Evolutionary conservation across 768 basidiomycete genomes (phyloP), one percentile per base, ranked within the genome.

Genomic region (Polyporus arcularius): DNA sequence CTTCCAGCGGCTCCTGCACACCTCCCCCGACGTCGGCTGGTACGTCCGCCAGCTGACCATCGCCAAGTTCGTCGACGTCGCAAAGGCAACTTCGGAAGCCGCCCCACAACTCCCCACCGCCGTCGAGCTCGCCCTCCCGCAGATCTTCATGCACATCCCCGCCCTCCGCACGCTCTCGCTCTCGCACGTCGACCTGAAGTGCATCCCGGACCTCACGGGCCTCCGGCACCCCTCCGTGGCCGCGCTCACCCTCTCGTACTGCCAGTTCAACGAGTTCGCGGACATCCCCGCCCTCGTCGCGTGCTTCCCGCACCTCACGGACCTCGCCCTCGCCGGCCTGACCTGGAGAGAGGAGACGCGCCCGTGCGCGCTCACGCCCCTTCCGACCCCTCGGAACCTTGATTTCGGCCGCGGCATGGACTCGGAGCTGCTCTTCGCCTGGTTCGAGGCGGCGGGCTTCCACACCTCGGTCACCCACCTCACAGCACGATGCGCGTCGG

Each of bases 261-360:
- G 71, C 57, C 65, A 65, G 16, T 70, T 72, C 57, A 26, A 63
- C 15, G 54, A 66, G 16, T 69, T 72, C 53, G 65, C 60, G 7
- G 66, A 64, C 55, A 61, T 71, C 58, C 62, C 63, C 54, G 61
- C 63, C 43, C 62, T 72, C 60, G 55, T 67, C 28, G 51, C 57
- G 55, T 57, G 67, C n/a, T 70, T 67, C 60, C 70, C 68, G 10
- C 35, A 35, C 28, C 66, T 72, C 55, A 32, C 55, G 30, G 30
- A 31, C 16, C 65, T 67, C 56, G 38, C 63, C 6, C 49, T 72
- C 54, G 54, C 61, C 55, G 65, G 63, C 15, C 61, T 70, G 39
- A 66, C 64, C 26, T 72, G 69, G 69, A 51, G 42, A 30, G 31
- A 55, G 0, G 53, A 62, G 26, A 15, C 47, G 12, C 41, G 53